phyloP scores from a whole-genome alignment of 1,284 basidiomycete species.

The Thelephora terrestris region DNA sequence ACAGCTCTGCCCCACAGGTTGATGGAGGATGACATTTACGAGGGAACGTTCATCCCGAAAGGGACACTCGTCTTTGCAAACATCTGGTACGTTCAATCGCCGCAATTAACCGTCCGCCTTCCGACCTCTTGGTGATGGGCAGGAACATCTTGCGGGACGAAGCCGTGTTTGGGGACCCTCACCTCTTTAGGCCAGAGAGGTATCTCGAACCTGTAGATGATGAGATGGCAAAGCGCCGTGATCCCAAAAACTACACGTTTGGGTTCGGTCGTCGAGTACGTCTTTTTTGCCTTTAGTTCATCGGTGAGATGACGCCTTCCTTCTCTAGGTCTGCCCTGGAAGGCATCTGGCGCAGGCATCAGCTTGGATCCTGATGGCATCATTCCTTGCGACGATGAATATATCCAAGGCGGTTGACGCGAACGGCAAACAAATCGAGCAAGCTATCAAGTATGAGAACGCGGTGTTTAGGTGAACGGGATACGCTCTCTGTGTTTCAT shows the following conservation, averaged over 20 bases:
- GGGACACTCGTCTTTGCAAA: constrained; percentile 28
- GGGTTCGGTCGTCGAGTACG: constrained; percentile 23
- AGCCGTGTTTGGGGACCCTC: constrained; percentile 26
- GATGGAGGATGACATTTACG: constrained; percentile 27
- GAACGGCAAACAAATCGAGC: constrained; percentile 31
- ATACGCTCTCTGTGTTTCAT: background rate
- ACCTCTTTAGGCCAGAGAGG: constrained; percentile 28
- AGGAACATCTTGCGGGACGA: constrained; percentile 30
- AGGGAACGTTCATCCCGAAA: constrained; percentile 24
- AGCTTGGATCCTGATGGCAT: constrained; percentile 38
- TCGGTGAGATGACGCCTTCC: background rate
- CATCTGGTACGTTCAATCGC: constrained; percentile 19
- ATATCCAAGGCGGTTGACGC: constrained; percentile 31
- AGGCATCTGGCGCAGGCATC: constrained; percentile 35
- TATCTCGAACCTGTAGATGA: constrained; percentile 22
- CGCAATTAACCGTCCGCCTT: background rate
- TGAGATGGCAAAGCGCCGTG: constrained; percentile 17
- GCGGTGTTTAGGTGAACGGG: constrained; percentile 30
- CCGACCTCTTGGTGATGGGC: background rate
- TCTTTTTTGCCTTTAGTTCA: background rate
- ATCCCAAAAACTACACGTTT: constrained; percentile 26
- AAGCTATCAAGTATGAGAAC: constrained; percentile 30
- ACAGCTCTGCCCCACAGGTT: constrained; percentile 24
- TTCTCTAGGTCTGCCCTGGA: constrained; percentile 29
- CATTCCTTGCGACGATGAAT: constrained; percentile 32